phyloP scores from a whole-genome alignment of 345 rosid genomes.

The Brassica incana region DNA sequence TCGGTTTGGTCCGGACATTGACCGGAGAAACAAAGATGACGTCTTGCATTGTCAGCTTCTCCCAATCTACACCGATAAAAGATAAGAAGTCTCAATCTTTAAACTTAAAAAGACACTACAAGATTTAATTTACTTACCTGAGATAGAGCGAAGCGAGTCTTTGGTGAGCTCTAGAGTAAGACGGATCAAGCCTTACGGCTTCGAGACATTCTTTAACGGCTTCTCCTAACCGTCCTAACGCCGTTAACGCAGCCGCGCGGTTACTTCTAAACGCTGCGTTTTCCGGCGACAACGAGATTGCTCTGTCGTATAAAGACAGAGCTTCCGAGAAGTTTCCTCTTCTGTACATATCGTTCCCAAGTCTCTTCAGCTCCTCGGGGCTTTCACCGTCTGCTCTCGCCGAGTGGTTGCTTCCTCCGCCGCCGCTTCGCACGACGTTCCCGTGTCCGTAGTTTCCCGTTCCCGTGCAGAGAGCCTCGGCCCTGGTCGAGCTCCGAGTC shows the following conservation, averaged over 20 bases:
- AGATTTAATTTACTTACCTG: constrained; percentile 43
- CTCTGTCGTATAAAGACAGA: constrained; percentile 67
- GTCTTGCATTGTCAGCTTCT: constrained; percentile 64
- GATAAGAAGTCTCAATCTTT: background rate
- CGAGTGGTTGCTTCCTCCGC: constrained; percentile 32
- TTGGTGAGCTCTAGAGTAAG: constrained; percentile 76
- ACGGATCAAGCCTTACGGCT: constrained; percentile 76
- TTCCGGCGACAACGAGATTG: constrained; percentile 72
- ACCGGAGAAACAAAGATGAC: constrained; percentile 61
- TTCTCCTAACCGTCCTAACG: constrained; percentile 63
- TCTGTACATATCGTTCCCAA: constrained; percentile 80
- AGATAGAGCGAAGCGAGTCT: constrained; percentile 76
- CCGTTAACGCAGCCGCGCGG: constrained; percentile 86
- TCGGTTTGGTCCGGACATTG: constrained; percentile 72
- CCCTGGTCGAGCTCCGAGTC: constrained; percentile 47
- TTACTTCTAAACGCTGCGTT: constrained; percentile 77
- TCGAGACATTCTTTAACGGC: constrained; percentile 87
- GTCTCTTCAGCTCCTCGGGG: constrained; percentile 78
- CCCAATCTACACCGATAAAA: constrained; percentile 63
- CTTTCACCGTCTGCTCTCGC: constrained; percentile 39
- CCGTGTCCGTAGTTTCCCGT: constrained; percentile 93
- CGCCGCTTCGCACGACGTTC: constrained; percentile 66
- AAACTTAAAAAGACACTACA: background rate
- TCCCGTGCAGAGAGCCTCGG: constrained; percentile 71
- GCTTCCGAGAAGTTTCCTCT: constrained; percentile 76